Evolutionary conservation across 2,329 filamentous ascomycete genomes (phyloP).

Genomic region (Botrytis fragariae): DNA sequence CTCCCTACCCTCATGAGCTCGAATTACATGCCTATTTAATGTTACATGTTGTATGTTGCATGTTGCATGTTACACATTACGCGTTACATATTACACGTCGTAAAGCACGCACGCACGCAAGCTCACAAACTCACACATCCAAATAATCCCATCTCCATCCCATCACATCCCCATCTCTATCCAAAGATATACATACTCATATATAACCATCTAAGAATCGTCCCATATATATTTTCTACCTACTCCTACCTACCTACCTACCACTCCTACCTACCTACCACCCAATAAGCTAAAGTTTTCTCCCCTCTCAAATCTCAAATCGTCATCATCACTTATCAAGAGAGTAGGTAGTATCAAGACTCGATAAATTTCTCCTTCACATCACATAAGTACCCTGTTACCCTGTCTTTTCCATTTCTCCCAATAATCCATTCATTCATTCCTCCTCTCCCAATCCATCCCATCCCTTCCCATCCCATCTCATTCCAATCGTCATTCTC

Average conservation of each 20-base stretch:
- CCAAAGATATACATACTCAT: not conserved
- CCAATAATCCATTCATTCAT: not conserved
- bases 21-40: not conserved
- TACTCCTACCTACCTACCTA: not conserved
- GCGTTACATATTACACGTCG: not conserved
- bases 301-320: not conserved
- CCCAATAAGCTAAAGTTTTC: not conserved
- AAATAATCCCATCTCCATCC: not conserved
- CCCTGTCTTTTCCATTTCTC: not conserved
- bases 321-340: not conserved
- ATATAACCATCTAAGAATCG: not conserved
- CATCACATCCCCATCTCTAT: no score
- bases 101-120: not conserved
- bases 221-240: not conserved
- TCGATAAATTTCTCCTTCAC: not conserved
- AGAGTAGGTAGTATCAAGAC: not conserved
- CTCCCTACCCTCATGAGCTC: not conserved
- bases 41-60: no score
- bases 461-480: not conserved
- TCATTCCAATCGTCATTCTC: not conserved
- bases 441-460: not conserved
- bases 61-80: no score
- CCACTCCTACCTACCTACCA: not conserved
- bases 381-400: not conserved
- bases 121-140: not conserved